Conservation (phyloP, 495 filamentous ascomycete genomes). For the Aspergillus homomorphus region DNA sequence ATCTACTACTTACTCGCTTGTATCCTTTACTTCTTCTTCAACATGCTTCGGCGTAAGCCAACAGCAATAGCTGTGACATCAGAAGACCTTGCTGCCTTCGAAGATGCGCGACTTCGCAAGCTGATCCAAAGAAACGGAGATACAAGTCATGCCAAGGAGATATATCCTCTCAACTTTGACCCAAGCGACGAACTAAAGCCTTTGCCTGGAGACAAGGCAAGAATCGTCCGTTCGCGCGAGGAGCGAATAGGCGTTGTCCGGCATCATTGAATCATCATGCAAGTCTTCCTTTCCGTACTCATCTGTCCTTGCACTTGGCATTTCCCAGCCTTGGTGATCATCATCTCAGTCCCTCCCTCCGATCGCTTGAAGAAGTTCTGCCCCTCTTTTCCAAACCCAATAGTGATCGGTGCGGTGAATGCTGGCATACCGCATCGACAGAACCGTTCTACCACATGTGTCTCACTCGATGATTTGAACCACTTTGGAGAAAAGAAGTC, state of each 20-base stretch:
- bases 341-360: too few species aligned
- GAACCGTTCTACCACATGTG: too few species aligned
- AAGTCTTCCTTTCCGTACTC: not conserved
- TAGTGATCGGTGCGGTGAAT: too few species aligned
- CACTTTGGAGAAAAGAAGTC: too few species aligned
- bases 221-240: constrained; percentile 49
- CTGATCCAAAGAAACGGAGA: constrained; percentile 27
- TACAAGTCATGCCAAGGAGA: constrained; percentile 19
- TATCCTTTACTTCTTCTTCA: not conserved
- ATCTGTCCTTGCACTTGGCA: not conserved
- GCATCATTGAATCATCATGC: constrained; percentile 21
- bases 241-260: constrained; percentile 46
- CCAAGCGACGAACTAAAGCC: constrained; percentile 59
- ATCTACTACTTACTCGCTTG: not conserved
- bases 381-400: too few species aligned
- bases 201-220: constrained; percentile 50
- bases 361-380: too few species aligned
- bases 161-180: constrained; percentile 37
- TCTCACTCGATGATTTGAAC: too few species aligned
- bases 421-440: too few species aligned
- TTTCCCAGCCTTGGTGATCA: not conserved
- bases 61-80: constrained; percentile 74
- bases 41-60: constrained; percentile 78
- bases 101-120: constrained; percentile 52
- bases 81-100: constrained; percentile 74